phyloP scores from a whole-genome alignment of 352 stramenopile species.

The Globisporangium echinulatum region DNA sequence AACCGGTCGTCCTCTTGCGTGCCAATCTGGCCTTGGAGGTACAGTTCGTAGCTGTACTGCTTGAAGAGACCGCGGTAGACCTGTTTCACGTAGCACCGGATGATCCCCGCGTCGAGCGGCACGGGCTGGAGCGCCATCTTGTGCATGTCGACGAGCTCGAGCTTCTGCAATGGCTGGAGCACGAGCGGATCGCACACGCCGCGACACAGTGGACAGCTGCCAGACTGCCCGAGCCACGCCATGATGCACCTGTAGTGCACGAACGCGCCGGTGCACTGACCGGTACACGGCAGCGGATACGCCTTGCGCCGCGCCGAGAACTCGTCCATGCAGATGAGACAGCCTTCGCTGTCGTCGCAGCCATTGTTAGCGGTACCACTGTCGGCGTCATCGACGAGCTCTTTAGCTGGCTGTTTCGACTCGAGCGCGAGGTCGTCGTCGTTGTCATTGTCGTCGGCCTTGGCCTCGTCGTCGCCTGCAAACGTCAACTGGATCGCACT shows the following conservation, averaged over 20 bases:
- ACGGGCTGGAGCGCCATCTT: slow-evolving; percentile 74
- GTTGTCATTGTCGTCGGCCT: slow-evolving; percentile 25
- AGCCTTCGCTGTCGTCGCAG: slow-evolving; percentile 28
- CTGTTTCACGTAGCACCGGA: slow-evolving; percentile 85
- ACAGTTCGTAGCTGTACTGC: slow-evolving; percentile 82
- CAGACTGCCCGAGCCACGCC: slow-evolving; percentile 81
- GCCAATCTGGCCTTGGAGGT: slow-evolving; percentile 76
- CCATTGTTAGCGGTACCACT: no score
- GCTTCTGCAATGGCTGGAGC: slow-evolving; percentile 75
- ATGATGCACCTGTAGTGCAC: slow-evolving; percentile 88
- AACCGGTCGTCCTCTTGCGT: slow-evolving; percentile 83
- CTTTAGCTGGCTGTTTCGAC: slow-evolving; percentile 13
- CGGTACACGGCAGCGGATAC: slow-evolving; percentile 78
- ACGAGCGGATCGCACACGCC: slow-evolving; percentile 75
- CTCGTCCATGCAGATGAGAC: slow-evolving; percentile 87
- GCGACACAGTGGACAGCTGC: slow-evolving; percentile 77
- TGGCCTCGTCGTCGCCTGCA: slow-evolving; percentile 26
- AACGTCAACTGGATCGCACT: slow-evolving; percentile 20
- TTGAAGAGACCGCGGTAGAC: slow-evolving; percentile 86
- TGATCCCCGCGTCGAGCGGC: slow-evolving; percentile 77
- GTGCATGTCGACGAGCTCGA: slow-evolving; percentile 75
- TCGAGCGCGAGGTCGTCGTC: slow-evolving; percentile 4
- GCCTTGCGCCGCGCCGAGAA: slow-evolving; percentile 79
- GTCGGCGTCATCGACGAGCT: slow-evolving; percentile 7
- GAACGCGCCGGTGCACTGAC: slow-evolving; percentile 66